These are phyloP conservation scores for Beauveria sp. DNA, from an alignment of 2,329 filamentous ascomycete genomes.

Conservation along the genomic window DNA sequence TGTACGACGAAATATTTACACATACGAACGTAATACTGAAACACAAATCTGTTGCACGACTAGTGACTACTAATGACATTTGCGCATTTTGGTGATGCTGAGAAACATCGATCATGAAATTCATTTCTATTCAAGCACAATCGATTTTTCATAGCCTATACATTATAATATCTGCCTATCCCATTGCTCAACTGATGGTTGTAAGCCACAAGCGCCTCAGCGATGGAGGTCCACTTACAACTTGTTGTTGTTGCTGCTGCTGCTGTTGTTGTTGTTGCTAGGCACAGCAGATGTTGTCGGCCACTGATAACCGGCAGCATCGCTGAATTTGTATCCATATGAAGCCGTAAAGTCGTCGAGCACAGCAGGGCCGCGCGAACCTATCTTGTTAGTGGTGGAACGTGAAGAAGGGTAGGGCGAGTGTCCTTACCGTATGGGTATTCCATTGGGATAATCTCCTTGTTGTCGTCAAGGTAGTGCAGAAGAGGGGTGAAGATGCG, in stretches of 20 bases:
- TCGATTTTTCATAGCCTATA: slow-evolving; percentile 3
- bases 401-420: background rate
- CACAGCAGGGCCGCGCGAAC: slow-evolving; percentile 91
- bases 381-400: slow-evolving; percentile 39
- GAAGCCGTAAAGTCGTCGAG: slow-evolving; percentile 97
- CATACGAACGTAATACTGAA: background rate
- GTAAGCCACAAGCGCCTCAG: slow-evolving; percentile 1
- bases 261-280: slow-evolving; percentile 57
- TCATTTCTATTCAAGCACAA: background rate
- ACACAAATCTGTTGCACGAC: background rate
- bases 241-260: slow-evolving; percentile 61
- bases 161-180: slow-evolving; percentile 10
- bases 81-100: background rate
- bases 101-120: background rate
- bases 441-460: slow-evolving; percentile 99
- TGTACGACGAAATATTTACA: background rate
- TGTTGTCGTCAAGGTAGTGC: slow-evolving; percentile 98
- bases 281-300: slow-evolving; percentile 63
- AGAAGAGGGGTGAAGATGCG: slow-evolving; percentile 95
- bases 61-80: background rate
- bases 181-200: background rate
- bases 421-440: slow-evolving; percentile 84
- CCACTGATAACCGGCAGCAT: slow-evolving; percentile 94
- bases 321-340: slow-evolving; percentile 98
- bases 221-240: slow-evolving; percentile 50